phyloP scores from a whole-genome alignment of 228 moss, liverwort and hornwort species.

The Sphagnum magellanicum region DNA sequence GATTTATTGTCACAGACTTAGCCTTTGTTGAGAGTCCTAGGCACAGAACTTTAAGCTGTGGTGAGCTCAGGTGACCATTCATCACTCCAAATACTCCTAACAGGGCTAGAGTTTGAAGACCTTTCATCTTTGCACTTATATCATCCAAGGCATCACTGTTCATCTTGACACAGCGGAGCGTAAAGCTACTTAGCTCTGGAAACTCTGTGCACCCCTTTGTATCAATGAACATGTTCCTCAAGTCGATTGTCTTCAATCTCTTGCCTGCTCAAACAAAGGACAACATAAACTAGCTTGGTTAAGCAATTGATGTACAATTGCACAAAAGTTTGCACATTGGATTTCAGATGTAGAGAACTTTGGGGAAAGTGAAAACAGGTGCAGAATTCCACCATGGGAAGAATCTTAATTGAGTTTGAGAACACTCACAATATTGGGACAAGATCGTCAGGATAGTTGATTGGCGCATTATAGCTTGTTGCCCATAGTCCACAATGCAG shows the following conservation, averaged over 20 bases:
- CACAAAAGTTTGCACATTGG: too few species aligned
- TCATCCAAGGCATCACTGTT: slow-evolving; percentile 17
- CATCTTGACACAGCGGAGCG: slow-evolving; percentile 44
- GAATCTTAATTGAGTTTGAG: neutral
- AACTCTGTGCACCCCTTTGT: neutral
- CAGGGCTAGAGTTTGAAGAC: slow-evolving; percentile 29
- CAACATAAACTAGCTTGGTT: too few species aligned
- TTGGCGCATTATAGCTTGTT: slow-evolving; percentile 51
- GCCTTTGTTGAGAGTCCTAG: slow-evolving; percentile 41
- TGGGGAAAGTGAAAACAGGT: too few species aligned
- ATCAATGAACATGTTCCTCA: slow-evolving; percentile 57
- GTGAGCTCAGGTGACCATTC: slow-evolving; percentile 16
- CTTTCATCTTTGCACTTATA: slow-evolving; percentile 29
- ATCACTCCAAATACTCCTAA: slow-evolving; percentile 38
- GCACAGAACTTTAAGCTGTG: slow-evolving; percentile 30
- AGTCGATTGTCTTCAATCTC: slow-evolving; percentile 32
- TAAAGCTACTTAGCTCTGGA: slow-evolving; percentile 29
- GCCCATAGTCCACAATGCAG: slow-evolving; percentile 55
- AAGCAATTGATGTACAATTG: too few species aligned
- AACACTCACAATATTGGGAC: slow-evolving; percentile 42
- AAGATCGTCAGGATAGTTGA: slow-evolving; percentile 35
- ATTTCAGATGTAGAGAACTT: too few species aligned
- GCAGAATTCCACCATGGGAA: too few species aligned
- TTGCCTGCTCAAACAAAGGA: slow-evolving; percentile 20
- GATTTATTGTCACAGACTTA: slow-evolving; percentile 21